Conservation (phyloP, 768 basidiomycete genomes). For the Sarcodon sp. region DNA sequence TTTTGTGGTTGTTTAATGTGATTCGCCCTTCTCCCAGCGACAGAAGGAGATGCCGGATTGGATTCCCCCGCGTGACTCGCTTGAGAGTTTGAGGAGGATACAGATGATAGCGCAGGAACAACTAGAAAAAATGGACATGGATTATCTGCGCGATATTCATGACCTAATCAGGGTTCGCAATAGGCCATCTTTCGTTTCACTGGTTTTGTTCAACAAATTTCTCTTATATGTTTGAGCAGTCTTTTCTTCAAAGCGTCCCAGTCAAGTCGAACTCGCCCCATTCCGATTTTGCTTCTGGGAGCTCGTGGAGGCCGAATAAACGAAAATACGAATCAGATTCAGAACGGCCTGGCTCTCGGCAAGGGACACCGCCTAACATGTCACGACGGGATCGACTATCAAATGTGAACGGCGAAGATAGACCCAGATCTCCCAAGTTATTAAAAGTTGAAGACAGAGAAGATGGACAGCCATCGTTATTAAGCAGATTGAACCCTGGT, state of each 20-base stretch:
- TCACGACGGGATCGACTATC: slow-evolving; percentile 8
- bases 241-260: slow-evolving; percentile 9
- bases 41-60: slow-evolving; percentile 8
- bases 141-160: slow-evolving; percentile 11
- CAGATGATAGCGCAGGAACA: slow-evolving; percentile 6
- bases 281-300: not conserved
- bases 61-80: slow-evolving; percentile 6
- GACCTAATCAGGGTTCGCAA: slow-evolving; percentile 20
- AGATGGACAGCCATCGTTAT: slow-evolving; percentile 22
- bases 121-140: slow-evolving; percentile 4
- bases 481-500: slow-evolving; percentile 24
- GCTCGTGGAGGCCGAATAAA: not conserved
- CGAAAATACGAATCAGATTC: slow-evolving; percentile 1
- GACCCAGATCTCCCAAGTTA: slow-evolving; percentile 23
- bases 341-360: slow-evolving; percentile 1
- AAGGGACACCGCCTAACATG: slow-evolving; percentile 6
- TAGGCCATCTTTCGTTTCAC: slow-evolving; percentile 15
- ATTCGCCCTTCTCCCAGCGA: slow-evolving; percentile 12
- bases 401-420: slow-evolving; percentile 17
- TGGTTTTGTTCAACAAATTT: slow-evolving; percentile 15
- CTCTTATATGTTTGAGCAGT: slow-evolving; percentile 17
- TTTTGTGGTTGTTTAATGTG: slow-evolving; percentile 6
- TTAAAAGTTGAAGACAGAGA: slow-evolving; percentile 7
- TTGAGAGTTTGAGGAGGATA: slow-evolving; percentile 7
- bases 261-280: slow-evolving; percentile 5